A percentile compares a stretch with the other conserved stretches of the same genome.
phyloP scores from a whole-genome alignment of 768 basidiomycete genomes.

The Pisolithus marmoratus region DNA sequence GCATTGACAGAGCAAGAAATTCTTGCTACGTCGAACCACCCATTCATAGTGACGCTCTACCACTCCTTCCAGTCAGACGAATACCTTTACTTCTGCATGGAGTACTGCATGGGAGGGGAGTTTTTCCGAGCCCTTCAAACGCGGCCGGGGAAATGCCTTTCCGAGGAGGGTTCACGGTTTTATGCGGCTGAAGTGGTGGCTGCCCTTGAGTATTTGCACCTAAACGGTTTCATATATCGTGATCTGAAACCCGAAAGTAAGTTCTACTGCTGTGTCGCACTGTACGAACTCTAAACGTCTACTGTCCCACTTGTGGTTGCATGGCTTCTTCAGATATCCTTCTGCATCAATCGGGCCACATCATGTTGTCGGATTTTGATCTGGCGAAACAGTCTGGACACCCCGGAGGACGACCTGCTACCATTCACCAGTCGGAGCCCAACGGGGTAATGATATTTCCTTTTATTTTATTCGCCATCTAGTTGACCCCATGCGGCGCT shows the following conservation, averaged over 20 bases:
- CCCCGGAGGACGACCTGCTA: conserved; percentile 78
- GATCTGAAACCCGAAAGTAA: conserved; percentile 99
- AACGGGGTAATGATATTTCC: conserved; percentile 65
- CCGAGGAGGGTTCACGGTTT: conserved; percentile 93
- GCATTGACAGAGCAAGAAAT: conserved; percentile 99
- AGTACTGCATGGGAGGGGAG: conserved; percentile 98
- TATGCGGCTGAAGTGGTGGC: conserved; percentile 99
- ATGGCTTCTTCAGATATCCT: conserved; percentile 69
- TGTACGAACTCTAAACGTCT: background rate
- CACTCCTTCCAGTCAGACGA: conserved; percentile 99
- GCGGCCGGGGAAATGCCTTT: conserved; percentile 91
- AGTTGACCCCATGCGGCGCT: conserved; percentile 9
- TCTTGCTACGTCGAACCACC: conserved; percentile 96
- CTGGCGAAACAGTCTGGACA: conserved; percentile 93
- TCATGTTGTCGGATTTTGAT: conserved; percentile 99
- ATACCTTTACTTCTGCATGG: conserved; percentile 98
- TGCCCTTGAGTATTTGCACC: conserved; percentile 95
- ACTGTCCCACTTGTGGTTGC: conserved; percentile 8
- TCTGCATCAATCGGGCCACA: conserved; percentile 95
- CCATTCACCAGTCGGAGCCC: conserved; percentile 77
- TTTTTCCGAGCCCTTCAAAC: conserved; percentile 98
- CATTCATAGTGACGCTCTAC: conserved; percentile 98
- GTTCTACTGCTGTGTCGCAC: conserved; percentile 29
- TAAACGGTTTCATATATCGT: conserved; percentile 99
- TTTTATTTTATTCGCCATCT: background rate